Base-by-base conservation (phyloP, 78 protist genomes). In the Cavenderia fasciculata region DNA sequence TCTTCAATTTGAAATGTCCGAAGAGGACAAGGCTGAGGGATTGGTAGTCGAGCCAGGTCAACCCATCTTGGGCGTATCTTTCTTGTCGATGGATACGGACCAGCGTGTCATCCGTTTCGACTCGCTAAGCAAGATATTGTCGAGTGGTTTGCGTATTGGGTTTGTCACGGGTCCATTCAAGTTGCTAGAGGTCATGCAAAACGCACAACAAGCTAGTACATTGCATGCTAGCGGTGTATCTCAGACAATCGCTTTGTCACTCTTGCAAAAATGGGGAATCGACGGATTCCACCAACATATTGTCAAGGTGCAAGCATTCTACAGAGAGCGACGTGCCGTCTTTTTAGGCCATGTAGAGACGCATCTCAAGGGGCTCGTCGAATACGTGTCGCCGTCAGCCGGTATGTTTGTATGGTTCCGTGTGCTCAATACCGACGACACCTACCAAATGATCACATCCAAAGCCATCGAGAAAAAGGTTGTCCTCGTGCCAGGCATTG, bases 341-440 rank as follows among this genome's bases (percentile, higher is more conserved):
- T 52, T 86, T 29, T 11, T 40, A 7, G 57, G 8, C 6, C 33
- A 25, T 14, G 5, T 46, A 0, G 70, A 75, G 18, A 88, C 47
- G 59, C 74, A 95, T 82, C 71, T 96, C 3, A 43, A 74, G 4
- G 98, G 94, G 4, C 91, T 84, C 1, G 95, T 94, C 43, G 85
- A 72, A 49, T 92, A 79, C 86, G 44, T 69, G 7, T 14, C 18
- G 7, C 96, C 97, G 0, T 16, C 75, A 27, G 96, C 96, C 4
- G 97, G 97, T 16, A 96, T 96, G 97, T 96, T 96, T 21, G 40
- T 96, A 51, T 96, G 97, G 97, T 40, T 93, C 57, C 65, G 66
- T 5, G 21, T 96, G 16, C 7, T 12, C 0, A 93, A 90, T 46
- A 51, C 92, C 18, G 27, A 21, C 25, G 97, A 96, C 76, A 59